Conservation (phyloP, 495 filamentous ascomycete genomes). For the Annulohypoxylon bovei region DNA sequence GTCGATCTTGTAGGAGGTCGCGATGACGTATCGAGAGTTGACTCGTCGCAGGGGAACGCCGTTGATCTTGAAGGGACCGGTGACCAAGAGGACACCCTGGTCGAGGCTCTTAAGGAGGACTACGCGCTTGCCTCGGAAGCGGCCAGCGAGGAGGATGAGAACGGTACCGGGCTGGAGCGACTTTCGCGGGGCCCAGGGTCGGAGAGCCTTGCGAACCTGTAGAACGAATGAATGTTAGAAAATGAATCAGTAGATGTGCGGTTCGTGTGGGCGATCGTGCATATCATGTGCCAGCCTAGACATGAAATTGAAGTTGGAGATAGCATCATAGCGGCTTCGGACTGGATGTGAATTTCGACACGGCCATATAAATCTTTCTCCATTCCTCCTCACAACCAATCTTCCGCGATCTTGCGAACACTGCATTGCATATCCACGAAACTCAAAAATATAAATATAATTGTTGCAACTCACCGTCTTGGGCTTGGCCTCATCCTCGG, state of each 20-base stretch:
- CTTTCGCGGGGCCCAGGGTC: conserved; percentile 81
- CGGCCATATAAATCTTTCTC: conserved; percentile 1
- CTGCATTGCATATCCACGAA: background rate
- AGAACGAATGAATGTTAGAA: conserved; percentile 44
- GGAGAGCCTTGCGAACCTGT: conserved; percentile 94
- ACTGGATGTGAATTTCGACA: background rate
- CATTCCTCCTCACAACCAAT: background rate
- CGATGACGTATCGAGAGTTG: conserved; percentile 98
- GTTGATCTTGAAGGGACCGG: conserved; percentile 99
- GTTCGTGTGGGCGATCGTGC: background rate
- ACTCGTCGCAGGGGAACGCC: conserved; percentile 98
- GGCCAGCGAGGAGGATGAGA: conserved; percentile 98
- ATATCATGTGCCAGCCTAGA: background rate
- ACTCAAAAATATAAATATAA: background rate
- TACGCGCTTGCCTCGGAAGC: conserved; percentile 99
- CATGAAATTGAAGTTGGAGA: conserved; percentile 7
- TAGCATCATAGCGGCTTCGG: conserved; percentile 3
- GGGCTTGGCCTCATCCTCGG: conserved; percentile 87
- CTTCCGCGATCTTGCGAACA: background rate
- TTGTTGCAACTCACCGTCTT: conserved; percentile 81
- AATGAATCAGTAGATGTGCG: conserved; percentile 3
- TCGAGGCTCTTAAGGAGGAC: conserved; percentile 96
- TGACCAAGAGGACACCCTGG: conserved; percentile 97
- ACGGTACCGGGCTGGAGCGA: conserved; percentile 92
- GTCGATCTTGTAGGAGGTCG: conserved; percentile 90